phyloP scores from a whole-genome alignment of 371 early-diverging fungal species.

The Mortierella sp. region DNA sequence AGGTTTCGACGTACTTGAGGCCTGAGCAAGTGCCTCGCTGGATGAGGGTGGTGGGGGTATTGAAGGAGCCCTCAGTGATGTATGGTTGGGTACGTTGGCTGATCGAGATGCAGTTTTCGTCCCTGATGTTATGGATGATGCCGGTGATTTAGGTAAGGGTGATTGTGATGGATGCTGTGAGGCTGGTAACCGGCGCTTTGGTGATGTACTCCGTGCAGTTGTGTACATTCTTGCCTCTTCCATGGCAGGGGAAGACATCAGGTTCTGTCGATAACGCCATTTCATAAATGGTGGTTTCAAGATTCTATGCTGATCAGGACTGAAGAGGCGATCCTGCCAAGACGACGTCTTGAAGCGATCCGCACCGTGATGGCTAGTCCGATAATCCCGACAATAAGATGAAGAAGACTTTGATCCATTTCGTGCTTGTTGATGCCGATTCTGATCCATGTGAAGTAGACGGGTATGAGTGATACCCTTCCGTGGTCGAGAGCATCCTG shows the following conservation, averaged over 20 bases:
- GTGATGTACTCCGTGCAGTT: not conserved
- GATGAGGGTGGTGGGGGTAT: too few relatives aligned
- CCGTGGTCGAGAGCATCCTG: too few relatives aligned
- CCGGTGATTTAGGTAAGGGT: not conserved
- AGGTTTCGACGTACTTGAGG: slow-evolving; percentile 2
- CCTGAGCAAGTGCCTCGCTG: not conserved
- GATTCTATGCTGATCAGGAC: slow-evolving; percentile 9
- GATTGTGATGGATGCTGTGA: slow-evolving; percentile 1
- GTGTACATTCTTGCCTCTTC: not conserved
- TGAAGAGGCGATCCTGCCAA: not conserved
- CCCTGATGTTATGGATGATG: slow-evolving; percentile 4
- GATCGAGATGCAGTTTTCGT: not conserved
- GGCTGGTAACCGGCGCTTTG: not conserved
- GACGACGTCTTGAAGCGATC: slow-evolving; percentile 2
- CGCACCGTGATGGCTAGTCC: not conserved
- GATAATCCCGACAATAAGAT: not conserved
- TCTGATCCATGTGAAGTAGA: too few relatives aligned
- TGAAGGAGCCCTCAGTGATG: not conserved
- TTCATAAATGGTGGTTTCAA: slow-evolving; percentile 6
- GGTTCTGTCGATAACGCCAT: slow-evolving; percentile 10
- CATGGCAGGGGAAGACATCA: not conserved
- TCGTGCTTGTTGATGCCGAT: not conserved
- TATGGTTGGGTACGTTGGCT: not conserved
- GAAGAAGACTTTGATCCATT: slow-evolving; percentile 6
- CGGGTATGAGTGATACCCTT: too few relatives aligned